Conservation (phyloP, 2,329 filamentous ascomycete species). For the Simplicillium sp. region DNA sequence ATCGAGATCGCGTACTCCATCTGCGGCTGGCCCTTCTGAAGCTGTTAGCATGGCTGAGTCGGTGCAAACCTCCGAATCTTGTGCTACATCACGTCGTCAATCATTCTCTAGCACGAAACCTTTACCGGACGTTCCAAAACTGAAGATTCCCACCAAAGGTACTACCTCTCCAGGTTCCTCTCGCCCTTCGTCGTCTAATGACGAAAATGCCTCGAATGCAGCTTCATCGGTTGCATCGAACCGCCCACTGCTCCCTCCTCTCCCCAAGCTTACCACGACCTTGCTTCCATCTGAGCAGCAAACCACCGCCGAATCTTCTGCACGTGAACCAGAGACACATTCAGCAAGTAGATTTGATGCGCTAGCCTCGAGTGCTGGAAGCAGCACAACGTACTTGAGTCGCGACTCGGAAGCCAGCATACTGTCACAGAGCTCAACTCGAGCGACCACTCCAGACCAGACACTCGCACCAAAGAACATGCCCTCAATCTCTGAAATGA, state of each 20-base stretch:
- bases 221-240: constrained; percentile 37
- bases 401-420: constrained; percentile 75
- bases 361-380: constrained; percentile 67
- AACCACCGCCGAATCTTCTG: constrained; percentile 33
- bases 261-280: constrained; percentile 48
- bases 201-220: constrained; percentile 31
- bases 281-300: constrained; percentile 38
- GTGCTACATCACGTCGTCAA: constrained; percentile 25
- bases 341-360: constrained; percentile 50
- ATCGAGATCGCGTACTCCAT: constrained; percentile 21
- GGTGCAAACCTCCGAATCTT: constrained; percentile 23
- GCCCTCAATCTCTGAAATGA: constrained; percentile 59
- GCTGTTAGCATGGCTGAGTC: constrained; percentile 28
- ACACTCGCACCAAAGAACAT: constrained; percentile 43
- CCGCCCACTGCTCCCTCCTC: constrained; percentile 40
- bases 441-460: constrained; percentile 77
- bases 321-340: constrained; percentile 40
- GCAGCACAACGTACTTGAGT: constrained; percentile 68
- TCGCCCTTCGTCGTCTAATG: constrained; percentile 31
- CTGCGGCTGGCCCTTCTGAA: constrained; percentile 24
- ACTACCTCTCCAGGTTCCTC: constrained; percentile 25
- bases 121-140: constrained; percentile 54
- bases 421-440: constrained; percentile 72
- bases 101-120: constrained; percentile 53
- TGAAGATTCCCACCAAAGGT: constrained; percentile 30